Percentiles rank a stretch among this genome's conserved stretches.
Evolutionary conservation across 345 rosid species (phyloP).

Genomic region (Camelina hispida): DNA sequence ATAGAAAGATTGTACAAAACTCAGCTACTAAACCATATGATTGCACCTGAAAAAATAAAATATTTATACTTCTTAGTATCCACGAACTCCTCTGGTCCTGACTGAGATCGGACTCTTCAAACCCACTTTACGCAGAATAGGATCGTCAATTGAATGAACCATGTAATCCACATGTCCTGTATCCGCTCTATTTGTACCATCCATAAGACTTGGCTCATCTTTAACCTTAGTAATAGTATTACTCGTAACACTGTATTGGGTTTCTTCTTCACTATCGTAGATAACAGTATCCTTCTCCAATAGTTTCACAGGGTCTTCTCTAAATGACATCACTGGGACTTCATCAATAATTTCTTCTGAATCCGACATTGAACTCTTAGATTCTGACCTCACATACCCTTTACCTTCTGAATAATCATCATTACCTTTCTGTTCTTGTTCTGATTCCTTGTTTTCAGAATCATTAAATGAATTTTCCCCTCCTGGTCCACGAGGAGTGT

Average conservation of each 20-base stretch:
- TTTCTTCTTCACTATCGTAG: slow-evolving; percentile 61
- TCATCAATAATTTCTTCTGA: slow-evolving; percentile 47
- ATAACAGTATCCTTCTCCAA: slow-evolving; percentile 67
- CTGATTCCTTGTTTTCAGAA: slow-evolving; percentile 19
- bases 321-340: slow-evolving; percentile 46
- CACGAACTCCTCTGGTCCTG: slow-evolving; percentile 64
- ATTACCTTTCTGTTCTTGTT: slow-evolving; percentile 28
- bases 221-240: slow-evolving; percentile 22
- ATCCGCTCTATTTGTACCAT: slow-evolving; percentile 38
- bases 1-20: slow-evolving; percentile 31
- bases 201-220: slow-evolving; percentile 19
- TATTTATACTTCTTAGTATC: slow-evolving; percentile 55
- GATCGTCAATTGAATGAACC: slow-evolving; percentile 38
- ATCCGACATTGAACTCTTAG: slow-evolving; percentile 46
- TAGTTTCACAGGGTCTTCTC: slow-evolving; percentile 55
- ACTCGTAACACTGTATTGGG: slow-evolving; percentile 18
- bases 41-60: neutral
- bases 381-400: slow-evolving; percentile 42
- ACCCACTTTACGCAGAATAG: slow-evolving; percentile 43
- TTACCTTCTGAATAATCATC: slow-evolving; percentile 24
- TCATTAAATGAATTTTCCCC: neutral
- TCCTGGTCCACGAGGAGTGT: slow-evolving; percentile 20
- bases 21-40: slow-evolving; percentile 5
- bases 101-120: slow-evolving; percentile 57
- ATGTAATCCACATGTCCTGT: slow-evolving; percentile 34